phyloP scores from a whole-genome alignment of 2,329 filamentous ascomycete genomes.

The Aspergillus fumigatus region DNA sequence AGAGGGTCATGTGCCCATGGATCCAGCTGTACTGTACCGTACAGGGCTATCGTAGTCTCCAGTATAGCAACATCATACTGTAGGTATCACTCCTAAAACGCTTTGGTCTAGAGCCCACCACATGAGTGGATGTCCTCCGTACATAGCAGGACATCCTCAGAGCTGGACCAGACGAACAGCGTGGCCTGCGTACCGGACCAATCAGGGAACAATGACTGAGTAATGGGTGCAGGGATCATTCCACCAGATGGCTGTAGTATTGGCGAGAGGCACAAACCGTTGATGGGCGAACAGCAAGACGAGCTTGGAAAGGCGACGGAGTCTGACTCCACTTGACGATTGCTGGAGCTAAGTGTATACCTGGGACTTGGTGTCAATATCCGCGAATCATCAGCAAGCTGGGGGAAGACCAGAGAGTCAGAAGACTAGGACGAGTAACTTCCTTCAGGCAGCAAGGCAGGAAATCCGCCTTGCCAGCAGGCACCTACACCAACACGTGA shows the following conservation, averaged over 20 bases:
- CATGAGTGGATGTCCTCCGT: no score
- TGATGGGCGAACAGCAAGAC: neutral
- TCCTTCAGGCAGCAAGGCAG: neutral
- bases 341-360: neutral
- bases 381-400: neutral
- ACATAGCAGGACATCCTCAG: neutral
- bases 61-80: neutral
- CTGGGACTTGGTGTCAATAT: neutral
- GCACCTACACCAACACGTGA: neutral
- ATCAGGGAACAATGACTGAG: neutral
- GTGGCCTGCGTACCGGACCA: neutral
- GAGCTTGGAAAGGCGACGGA: neutral
- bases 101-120: neutral
- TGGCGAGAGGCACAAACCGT: slow-evolving; percentile 3
- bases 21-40: slow-evolving; percentile 2
- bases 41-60: slow-evolving; percentile 2
- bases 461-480: neutral
- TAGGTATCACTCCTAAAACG: no score
- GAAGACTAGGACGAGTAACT: neutral
- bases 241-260: slow-evolving; percentile 8
- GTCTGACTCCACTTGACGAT: neutral
- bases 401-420: neutral
- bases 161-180: neutral
- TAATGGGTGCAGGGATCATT: slow-evolving; percentile 11
- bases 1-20: neutral